Evolutionary conservation across 441 rosid genomes (phyloP), one percentile per base, ranked within the genome.

Genomic region (Syzygium syzygioides): DNA sequence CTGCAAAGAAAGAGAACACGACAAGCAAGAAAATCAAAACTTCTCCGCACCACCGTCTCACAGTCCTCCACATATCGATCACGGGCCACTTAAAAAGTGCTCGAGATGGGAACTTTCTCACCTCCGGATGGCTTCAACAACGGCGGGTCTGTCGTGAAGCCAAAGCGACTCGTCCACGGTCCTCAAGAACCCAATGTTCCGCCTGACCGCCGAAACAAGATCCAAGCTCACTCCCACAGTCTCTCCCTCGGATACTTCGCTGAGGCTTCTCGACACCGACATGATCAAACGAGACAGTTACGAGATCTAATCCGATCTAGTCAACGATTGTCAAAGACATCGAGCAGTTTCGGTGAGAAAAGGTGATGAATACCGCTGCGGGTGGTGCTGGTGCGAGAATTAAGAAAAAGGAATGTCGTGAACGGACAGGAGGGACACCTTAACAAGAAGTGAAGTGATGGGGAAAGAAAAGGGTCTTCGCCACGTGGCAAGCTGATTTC

Each of bases 81-180:
- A 15, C 56, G 1, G 28, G 86, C 59, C 41, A 84, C 86, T 0
- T 1, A 14, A 55, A 34, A 86, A 62, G 28, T 7, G 41, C 37
- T 79, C 86, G 50, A 84, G 48, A 45, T 41, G 83, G 26, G 55
- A 54, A 19, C 55, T 41, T 6, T 55, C 25, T 88, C 17, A 96
- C 99, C 99, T 95, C 91, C 98, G 91, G 55, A 96, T 91, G 52
- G 99, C 98, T 93, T 97, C 96, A 57, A 92, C 87, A 60, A 94
- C 59, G 55, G 91, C 91, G 12, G 92, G 86, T 86, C 87, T 92
- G 80, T 93, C 94, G 86, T 95, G 98, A 48, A 97, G 94, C 98
- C 99, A 96, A 19, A 89, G 94, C 41, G 93, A 95, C 89, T 94
- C 95, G 41, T 91, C 86, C 9, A 95, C 96, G 14, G 92, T 90